Evolutionary conservation across 2,329 filamentous ascomycete genomes (phyloP).

Genomic region (Ophiostoma ips): DNA sequence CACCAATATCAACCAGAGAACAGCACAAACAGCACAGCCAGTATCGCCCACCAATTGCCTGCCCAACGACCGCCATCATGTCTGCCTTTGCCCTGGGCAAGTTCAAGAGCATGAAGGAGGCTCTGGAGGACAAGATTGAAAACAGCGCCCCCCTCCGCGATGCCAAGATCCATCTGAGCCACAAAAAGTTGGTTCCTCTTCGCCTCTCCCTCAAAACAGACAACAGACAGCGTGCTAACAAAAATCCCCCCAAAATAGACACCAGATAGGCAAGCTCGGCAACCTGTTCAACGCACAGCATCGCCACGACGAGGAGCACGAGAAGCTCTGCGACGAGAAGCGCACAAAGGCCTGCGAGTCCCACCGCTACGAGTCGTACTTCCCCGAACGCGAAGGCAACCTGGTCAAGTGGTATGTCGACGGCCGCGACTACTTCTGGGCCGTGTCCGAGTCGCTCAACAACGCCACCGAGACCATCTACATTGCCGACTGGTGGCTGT

Average conservation of each 20-base stretch:
- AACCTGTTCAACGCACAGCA: conserved; percentile 75
- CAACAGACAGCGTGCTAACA: background rate
- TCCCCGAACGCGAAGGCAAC: conserved; percentile 74
- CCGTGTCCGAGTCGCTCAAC: conserved; percentile 82
- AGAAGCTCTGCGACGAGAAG: conserved; percentile 70
- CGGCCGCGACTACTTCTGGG: conserved; percentile 88
- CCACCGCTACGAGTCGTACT: conserved; percentile 81
- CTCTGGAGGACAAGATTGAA: conserved; percentile 41
- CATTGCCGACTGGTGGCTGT: conserved; percentile 95
- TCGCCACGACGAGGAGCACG: conserved; percentile 86
- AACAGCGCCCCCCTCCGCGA: conserved; percentile 39
- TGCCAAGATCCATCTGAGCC: conserved; percentile 40
- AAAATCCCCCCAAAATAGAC: too few species aligned
- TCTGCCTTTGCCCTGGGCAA: conserved; percentile 29
- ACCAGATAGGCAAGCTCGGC: conserved; percentile 48
- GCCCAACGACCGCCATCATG: conserved; percentile 5
- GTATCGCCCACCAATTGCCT: too few species aligned
- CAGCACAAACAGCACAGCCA: too few species aligned
- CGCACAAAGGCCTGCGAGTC: conserved; percentile 55
- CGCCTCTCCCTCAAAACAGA: background rate
- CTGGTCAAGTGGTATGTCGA: conserved; percentile 96
- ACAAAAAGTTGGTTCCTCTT: conserved; percentile 44
- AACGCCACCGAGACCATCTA: conserved; percentile 87
- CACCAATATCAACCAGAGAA: too few species aligned
- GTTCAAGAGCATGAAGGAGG: conserved; percentile 36